Base-by-base conservation (phyloP, 2,329 filamentous ascomycete species). In the Fusarium sp. region DNA sequence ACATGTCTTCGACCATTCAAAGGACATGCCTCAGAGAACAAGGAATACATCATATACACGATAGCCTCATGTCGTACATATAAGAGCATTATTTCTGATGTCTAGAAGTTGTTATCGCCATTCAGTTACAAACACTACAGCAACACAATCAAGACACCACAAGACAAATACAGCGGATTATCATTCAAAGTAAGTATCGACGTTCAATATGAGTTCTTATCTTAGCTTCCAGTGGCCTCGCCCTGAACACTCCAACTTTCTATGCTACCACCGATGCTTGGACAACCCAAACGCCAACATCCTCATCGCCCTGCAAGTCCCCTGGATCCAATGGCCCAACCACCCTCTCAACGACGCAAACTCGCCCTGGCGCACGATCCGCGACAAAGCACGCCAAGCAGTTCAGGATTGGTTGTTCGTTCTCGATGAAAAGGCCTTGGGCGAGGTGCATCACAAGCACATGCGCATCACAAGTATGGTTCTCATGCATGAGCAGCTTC, bases 311-410 rank as follows among this genome's bases (percentile, higher is more conserved):
- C 45, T 68, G 1, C 23, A 24, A 20, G 26, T 68, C 7, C 65
- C 65, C 2, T 68, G 65, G 60, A 53, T 68, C 30, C 50, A 47
- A 34, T 68, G 59, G 64, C 59, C 65, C 34, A 52, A 50, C 24
- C 14, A 40, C n/a, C 59, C 60, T 1, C 26, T 56, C 4, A 20
- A 36, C 1, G 64, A 67, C 20, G 21, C 6, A 2, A 48, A 53
- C 3, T 42, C 42, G 1, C 15, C 28, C 4, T 59, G 60, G 58
- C 32, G 46, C 23, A 11, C 6, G 1, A 62, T 68, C n/a, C 60
- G 7, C 17, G 47, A 56, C n/a, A 44, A 51, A 11, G 48, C 60
- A 4, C 40, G 28, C 20, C 19, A 32, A 8, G 65, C 50, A 3
- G 40, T 55, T 1, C 21, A 43, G 14, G 26, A 44, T 5, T 69